Evolutionary conservation across 1,139 yeast species (phyloP).

Genomic region (Pichia norvegensis): DNA sequence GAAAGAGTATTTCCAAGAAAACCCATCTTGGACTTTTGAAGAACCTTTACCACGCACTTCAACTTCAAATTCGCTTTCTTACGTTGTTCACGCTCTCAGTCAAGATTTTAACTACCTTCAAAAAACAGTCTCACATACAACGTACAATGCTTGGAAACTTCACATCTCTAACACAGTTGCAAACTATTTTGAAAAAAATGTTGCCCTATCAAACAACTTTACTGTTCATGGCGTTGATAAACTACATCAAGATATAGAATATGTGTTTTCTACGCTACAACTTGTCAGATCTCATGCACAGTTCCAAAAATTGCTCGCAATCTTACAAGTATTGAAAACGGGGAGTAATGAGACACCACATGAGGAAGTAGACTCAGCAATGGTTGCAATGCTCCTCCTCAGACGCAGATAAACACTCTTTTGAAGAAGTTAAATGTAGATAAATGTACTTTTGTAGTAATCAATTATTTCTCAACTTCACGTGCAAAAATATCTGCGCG

Average conservation of each 20-base stretch:
- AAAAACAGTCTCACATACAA: constrained; percentile 28
- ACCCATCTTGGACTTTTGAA: constrained; percentile 22
- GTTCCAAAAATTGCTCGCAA: constrained; percentile 17
- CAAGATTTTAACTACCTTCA: constrained; percentile 33
- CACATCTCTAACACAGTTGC: constrained; percentile 42
- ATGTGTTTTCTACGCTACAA: constrained; percentile 36
- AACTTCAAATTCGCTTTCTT: constrained; percentile 10
- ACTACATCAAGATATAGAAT: constrained; percentile 45
- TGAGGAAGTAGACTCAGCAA: constrained; percentile 4
- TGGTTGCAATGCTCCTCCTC: constrained; percentile 6
- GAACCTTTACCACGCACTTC: neutral
- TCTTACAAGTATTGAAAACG: constrained; percentile 11
- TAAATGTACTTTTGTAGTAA: neutral
- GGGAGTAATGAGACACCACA: constrained; percentile 6
- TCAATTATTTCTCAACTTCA: neutral
- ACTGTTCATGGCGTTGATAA: constrained; percentile 48
- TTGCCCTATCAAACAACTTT: constrained; percentile 43
- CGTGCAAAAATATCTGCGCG: neutral
- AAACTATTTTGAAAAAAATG: constrained; percentile 27
- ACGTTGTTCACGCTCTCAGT: constrained; percentile 32
- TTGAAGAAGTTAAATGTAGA: neutral
- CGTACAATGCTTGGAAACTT: constrained; percentile 26
- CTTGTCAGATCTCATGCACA: constrained; percentile 23
- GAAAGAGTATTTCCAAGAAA: constrained; percentile 43
- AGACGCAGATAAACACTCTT: constrained; percentile 9